phyloP scores from a whole-genome alignment of 495 filamentous ascomycete species.

The Hypoxylon intermedium region DNA sequence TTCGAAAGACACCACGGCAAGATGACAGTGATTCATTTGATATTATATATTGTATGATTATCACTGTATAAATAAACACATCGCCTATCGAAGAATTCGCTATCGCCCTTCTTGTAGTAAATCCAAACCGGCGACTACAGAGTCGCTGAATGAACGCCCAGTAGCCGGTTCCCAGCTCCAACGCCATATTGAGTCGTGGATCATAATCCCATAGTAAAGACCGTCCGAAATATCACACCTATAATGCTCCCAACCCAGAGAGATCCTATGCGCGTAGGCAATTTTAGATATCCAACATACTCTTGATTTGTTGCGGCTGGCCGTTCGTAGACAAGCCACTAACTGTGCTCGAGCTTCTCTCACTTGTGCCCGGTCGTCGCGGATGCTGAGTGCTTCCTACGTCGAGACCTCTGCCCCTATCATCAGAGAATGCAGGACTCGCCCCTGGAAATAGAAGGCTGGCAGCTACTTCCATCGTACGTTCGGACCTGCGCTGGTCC shows the following conservation, averaged over 20 bases:
- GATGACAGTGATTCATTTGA: no score
- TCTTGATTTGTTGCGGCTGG: slow-evolving; percentile 59
- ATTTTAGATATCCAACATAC: slow-evolving; percentile 64
- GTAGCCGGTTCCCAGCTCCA: slow-evolving; percentile 1
- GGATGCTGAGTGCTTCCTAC: slow-evolving; percentile 6
- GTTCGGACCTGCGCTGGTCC: slow-evolving; percentile 45
- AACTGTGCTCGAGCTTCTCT: slow-evolving; percentile 45
- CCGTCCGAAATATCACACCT: slow-evolving; percentile 1
- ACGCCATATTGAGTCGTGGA: slow-evolving; percentile 20
- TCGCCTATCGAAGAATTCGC: no score
- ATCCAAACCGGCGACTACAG: background rate
- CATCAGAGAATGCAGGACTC: slow-evolving; percentile 35
- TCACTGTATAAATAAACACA: no score
- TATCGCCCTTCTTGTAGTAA: slow-evolving; percentile 7
- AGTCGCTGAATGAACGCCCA: background rate
- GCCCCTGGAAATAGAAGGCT: slow-evolving; percentile 48
- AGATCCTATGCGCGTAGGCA: background rate
- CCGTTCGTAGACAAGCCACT: slow-evolving; percentile 44
- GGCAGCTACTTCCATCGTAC: slow-evolving; percentile 44
- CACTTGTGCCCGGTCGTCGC: slow-evolving; percentile 21
- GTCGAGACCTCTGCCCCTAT: slow-evolving; percentile 36
- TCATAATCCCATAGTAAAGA: slow-evolving; percentile 21
- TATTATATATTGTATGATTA: no score
- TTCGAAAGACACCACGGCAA: no score
- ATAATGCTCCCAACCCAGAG: background rate